Conservation (phyloP, 768 basidiomycete species). For the Lentinula lateritia region DNA sequence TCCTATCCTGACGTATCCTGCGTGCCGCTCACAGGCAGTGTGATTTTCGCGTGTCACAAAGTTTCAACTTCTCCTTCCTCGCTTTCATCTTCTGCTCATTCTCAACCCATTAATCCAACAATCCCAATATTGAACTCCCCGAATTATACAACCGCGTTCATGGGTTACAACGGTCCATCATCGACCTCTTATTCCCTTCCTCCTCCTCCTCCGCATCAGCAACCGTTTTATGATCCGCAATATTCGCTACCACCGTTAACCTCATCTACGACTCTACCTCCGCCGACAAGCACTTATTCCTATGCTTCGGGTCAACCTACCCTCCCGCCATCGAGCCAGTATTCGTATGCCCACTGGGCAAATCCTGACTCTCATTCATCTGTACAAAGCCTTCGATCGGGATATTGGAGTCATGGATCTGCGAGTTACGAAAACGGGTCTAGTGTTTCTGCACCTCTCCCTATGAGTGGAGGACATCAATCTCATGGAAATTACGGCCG, state of each 20-base stretch:
- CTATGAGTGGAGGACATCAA: constrained; percentile 5
- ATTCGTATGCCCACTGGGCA: constrained; percentile 17
- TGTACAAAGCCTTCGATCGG: constrained; percentile 6
- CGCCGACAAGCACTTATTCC: constrained; percentile 15
- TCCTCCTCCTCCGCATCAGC: constrained; percentile 10
- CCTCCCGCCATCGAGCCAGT: constrained; percentile 27
- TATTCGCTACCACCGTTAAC: constrained; percentile 39
- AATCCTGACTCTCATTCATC: neutral
- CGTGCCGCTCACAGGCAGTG: constrained; percentile 39
- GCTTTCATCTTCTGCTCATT: constrained; percentile 10
- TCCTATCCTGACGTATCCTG: constrained; percentile 8
- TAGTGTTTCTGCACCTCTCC: neutral
- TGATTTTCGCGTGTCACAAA: constrained; percentile 75
- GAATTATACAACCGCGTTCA: constrained; percentile 37
- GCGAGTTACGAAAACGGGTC: constrained; percentile 5
- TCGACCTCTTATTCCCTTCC: constrained; percentile 14
- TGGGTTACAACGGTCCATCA: constrained; percentile 34
- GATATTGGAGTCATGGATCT: constrained; percentile 2
- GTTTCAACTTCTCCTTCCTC: constrained; percentile 36
- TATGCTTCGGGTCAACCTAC: constrained; percentile 23
- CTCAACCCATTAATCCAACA: constrained; percentile 5
- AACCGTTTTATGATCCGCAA: constrained; percentile 38
- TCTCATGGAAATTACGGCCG: neutral
- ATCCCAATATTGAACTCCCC: constrained; percentile 29
- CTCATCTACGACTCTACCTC: constrained; percentile 29